These are phyloP conservation scores for Calamus simplicifolius DNA, from an alignment of 176 grass and related monocot species.

Conservation along the genomic window DNA sequence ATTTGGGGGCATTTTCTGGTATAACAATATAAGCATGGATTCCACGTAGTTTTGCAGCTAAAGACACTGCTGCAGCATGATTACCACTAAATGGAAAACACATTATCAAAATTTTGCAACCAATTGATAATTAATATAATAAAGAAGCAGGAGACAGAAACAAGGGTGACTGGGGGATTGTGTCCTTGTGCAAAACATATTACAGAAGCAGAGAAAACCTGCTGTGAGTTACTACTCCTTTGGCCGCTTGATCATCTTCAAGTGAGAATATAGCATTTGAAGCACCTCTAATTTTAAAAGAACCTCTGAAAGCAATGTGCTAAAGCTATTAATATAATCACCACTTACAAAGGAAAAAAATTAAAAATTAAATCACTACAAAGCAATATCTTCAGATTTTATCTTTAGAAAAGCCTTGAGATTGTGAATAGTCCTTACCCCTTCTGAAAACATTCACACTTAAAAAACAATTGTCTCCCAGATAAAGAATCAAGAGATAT, in stretches of 20 bases:
- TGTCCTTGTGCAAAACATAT: not conserved
- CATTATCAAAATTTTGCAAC: conserved; percentile 2
- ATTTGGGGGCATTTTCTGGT: conserved; percentile 68
- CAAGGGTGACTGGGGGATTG: not conserved
- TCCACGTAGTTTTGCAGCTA: conserved; percentile 76
- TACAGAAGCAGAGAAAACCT: conserved; percentile 37
- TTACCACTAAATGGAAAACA: conserved; percentile 50
- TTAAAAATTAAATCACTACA: no score
- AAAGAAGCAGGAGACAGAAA: not conserved
- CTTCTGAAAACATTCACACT: conserved; percentile 98
- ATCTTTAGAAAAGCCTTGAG: not conserved
- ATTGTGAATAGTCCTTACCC: no score
- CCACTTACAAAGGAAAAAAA: no score
- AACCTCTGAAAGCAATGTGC: conserved; percentile 31
- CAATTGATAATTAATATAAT: not conserved
- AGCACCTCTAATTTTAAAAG: conserved; percentile 90
- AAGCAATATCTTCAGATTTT: no score
- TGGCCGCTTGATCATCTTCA: conserved; percentile 48
- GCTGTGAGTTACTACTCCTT: conserved; percentile 92
- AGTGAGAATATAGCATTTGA: conserved; percentile 92
- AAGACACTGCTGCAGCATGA: conserved; percentile 80
- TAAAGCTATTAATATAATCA: not conserved
- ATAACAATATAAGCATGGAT: conserved; percentile 91
- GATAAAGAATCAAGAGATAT: conserved; percentile 48
- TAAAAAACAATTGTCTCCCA: conserved; percentile 69